phyloP scores from a whole-genome alignment of 257 asterid species.

The Jasminum sambac region DNA sequence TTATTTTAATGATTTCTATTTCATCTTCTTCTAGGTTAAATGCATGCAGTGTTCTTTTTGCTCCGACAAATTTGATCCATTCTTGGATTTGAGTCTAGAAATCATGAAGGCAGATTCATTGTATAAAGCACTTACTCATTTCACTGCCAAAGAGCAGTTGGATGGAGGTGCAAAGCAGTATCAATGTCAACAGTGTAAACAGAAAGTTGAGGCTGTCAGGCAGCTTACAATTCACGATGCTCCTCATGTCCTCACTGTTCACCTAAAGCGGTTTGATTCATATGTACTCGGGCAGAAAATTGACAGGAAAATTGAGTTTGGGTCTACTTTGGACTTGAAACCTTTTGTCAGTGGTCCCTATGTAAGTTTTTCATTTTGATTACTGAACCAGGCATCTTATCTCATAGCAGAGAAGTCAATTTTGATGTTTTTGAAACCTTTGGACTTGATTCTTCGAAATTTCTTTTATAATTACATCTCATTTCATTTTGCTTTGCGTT shows the following conservation, averaged over 20 bases:
- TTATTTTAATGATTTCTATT: conserved; percentile 2
- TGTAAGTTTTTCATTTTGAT: conserved; percentile 51
- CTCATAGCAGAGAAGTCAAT: not conserved
- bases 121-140: conserved; percentile 68
- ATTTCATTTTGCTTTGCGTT: too few species aligned
- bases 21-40: conserved; percentile 64
- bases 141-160: conserved; percentile 78
- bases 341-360: conserved; percentile 78
- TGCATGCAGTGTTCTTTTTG: conserved; percentile 91
- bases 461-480: too few species aligned
- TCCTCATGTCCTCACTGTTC: conserved; percentile 86
- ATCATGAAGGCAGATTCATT: conserved; percentile 76
- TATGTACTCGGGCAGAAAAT: conserved; percentile 66
- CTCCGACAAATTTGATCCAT: conserved; percentile 91
- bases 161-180: conserved; percentile 92
- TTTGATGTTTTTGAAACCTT: too few species aligned
- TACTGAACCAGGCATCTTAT: not conserved
- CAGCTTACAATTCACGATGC: conserved; percentile 84
- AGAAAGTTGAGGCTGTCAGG: conserved; percentile 89
- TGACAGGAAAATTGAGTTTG: conserved; percentile 58
- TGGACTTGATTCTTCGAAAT: too few species aligned
- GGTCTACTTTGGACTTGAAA: conserved; percentile 78
- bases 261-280: conserved; percentile 85
- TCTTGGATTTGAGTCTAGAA: conserved; percentile 90
- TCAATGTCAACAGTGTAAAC: conserved; percentile 92